Evolutionary conservation across 1,139 yeast species (phyloP).

Genomic region (Lodderomyces metapsilosis): DNA sequence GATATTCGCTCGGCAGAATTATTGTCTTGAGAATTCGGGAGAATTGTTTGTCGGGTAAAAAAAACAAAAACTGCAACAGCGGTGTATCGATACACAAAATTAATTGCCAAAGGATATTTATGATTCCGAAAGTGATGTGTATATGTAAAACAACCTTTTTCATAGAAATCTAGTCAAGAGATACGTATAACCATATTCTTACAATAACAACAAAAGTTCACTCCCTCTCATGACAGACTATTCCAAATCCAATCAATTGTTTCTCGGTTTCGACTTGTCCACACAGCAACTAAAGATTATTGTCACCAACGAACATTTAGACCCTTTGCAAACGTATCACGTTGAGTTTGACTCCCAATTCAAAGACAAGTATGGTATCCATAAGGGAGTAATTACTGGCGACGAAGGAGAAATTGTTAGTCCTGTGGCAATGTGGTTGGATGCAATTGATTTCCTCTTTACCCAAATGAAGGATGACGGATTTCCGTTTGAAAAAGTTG

Average conservation of each 20-base stretch:
- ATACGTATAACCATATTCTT: not conserved
- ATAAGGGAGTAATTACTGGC: constrained; percentile 65
- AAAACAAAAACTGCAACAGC: no score
- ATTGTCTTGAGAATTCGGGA: no score
- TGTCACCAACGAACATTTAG: constrained; percentile 54
- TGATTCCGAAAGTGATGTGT: no score
- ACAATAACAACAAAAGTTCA: no score
- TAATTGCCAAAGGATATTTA: no score
- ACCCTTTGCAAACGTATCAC: constrained; percentile 54
- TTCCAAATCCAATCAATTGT: constrained; percentile 22
- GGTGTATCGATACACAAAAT: no score
- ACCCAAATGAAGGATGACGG: constrained; percentile 47
- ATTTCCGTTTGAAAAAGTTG: constrained; percentile 62
- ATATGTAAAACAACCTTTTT: no score
- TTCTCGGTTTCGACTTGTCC: constrained; percentile 79
- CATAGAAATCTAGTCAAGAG: no score
- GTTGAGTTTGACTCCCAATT: constrained; percentile 74
- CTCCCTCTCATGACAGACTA: not conserved
- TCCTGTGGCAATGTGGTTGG: constrained; percentile 91
- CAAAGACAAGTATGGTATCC: constrained; percentile 53
- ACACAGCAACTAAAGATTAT: constrained; percentile 87
- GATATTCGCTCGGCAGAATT: no score
- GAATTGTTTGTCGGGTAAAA: no score
- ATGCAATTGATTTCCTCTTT: constrained; percentile 69
- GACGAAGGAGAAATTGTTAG: constrained; percentile 58